phyloP scores from a whole-genome alignment of 1,139 yeast species.

The Candida dubliniensis region DNA sequence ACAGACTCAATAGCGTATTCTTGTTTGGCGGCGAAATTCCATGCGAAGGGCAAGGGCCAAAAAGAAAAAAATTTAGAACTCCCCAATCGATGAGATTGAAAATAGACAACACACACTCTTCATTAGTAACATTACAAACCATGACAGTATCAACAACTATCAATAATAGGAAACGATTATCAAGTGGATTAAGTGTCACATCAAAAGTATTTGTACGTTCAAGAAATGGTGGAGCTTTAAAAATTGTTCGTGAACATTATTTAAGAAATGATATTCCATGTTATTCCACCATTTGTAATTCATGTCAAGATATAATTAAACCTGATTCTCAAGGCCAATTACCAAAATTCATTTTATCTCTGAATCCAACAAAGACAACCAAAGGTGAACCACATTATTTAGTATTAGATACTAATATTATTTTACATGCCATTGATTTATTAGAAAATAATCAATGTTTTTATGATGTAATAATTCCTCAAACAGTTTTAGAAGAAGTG shows the following conservation, averaged over 20 bases:
- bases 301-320: constrained; percentile 57
- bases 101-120: not conserved
- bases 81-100: constrained; percentile 3
- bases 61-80: not conserved
- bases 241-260: constrained; percentile 92
- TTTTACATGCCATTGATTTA: constrained; percentile 84
- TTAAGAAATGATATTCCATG: constrained; percentile 91
- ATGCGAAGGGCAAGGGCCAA: no score
- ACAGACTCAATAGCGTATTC: no score
- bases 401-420: constrained; percentile 85
- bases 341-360: constrained; percentile 52
- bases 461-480: constrained; percentile 89
- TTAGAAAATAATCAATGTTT: constrained; percentile 77
- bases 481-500: constrained; percentile 92
- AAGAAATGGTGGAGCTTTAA: constrained; percentile 84
- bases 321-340: constrained; percentile 57
- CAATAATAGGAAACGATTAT: constrained; percentile 43
- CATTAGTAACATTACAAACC: not conserved
- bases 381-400: constrained; percentile 60
- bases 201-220: constrained; percentile 93
- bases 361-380: constrained; percentile 44
- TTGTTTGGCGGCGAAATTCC: no score
- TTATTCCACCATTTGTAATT: constrained; percentile 66
- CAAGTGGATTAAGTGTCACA: constrained; percentile 67
- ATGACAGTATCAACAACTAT: constrained; percentile 9